Evolutionary conservation across 1,139 yeast genomes (phyloP).

Genomic region (Taphrina deformans): DNA sequence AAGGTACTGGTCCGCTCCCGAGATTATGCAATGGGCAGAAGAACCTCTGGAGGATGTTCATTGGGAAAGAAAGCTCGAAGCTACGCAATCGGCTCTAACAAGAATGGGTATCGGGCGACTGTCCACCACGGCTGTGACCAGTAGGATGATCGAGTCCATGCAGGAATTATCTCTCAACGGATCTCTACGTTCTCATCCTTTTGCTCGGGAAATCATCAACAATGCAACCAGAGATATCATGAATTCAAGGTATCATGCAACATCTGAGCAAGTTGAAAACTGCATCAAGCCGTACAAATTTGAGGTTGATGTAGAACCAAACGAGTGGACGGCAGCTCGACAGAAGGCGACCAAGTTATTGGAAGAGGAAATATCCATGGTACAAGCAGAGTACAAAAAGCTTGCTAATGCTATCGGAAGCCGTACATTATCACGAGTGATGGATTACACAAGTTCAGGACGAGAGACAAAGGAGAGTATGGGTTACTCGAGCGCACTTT

Average conservation of each 20-base stretch:
- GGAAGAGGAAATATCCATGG: slow-evolving; percentile 82
- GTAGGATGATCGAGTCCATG: slow-evolving; percentile 74
- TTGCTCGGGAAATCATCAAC: slow-evolving; percentile 74
- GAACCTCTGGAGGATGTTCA: slow-evolving; percentile 67
- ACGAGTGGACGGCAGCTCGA: slow-evolving; percentile 85
- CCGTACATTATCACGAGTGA: slow-evolving; percentile 76
- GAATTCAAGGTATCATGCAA: slow-evolving; percentile 75
- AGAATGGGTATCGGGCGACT: slow-evolving; percentile 91
- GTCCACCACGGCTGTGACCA: slow-evolving; percentile 78
- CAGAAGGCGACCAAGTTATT: slow-evolving; percentile 73
- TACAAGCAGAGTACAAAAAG: slow-evolving; percentile 63
- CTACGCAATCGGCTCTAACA: slow-evolving; percentile 78
- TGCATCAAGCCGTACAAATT: slow-evolving; percentile 97
- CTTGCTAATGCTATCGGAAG: slow-evolving; percentile 76
- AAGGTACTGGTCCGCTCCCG: slow-evolving; percentile 65
- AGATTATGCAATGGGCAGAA: slow-evolving; percentile 46
- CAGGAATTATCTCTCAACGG: slow-evolving; percentile 66
- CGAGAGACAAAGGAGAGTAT: slow-evolving; percentile 50
- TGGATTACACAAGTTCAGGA: slow-evolving; percentile 50
- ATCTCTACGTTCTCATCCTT: slow-evolving; percentile 76
- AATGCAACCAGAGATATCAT: slow-evolving; percentile 84
- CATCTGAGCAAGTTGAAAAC: slow-evolving; percentile 97
- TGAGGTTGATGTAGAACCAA: slow-evolving; percentile 91
- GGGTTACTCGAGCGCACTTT: slow-evolving; percentile 64
- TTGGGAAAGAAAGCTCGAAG: slow-evolving; percentile 86